A percentile compares a stretch with the other conserved stretches of the same genome.
These are phyloP conservation scores for Thalassia testudinum DNA, from an alignment of 116 monocot species.

Conservation along the genomic window DNA sequence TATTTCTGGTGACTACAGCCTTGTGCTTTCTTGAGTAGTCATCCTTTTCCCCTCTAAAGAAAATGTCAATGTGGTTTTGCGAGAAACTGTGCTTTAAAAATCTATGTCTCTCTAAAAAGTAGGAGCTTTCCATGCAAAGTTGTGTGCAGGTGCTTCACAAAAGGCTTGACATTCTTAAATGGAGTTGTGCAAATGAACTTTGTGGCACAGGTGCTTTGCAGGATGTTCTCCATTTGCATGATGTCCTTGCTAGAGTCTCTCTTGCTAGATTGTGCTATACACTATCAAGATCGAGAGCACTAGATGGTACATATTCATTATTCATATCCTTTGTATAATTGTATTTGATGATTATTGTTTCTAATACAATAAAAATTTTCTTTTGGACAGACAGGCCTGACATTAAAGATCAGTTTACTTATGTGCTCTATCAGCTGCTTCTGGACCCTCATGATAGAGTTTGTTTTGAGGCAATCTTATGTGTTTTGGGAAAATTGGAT, in stretches of 20 bases:
- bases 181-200: too few species aligned
- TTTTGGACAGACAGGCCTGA: conserved; percentile 75
- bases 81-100: too few species aligned
- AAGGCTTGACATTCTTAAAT: too few species aligned
- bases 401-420: conserved; percentile 72
- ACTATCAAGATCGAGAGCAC: conserved; percentile 74
- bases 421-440: conserved; percentile 93
- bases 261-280: conserved; percentile 90
- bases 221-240: conserved; percentile 97
- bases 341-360: neutral
- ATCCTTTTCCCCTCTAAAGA: too few species aligned
- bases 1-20: too few species aligned
- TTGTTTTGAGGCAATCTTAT: conserved; percentile 94
- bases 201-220: conserved; percentile 98
- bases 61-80: too few species aligned
- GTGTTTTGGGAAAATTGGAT: conserved; percentile 94
- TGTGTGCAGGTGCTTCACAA: too few species aligned
- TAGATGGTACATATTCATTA: conserved; percentile 54
- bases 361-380: conserved; percentile 1
- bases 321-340: neutral
- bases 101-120: too few species aligned
- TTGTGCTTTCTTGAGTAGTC: too few species aligned
- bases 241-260: conserved; percentile 94
- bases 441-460: conserved; percentile 98
- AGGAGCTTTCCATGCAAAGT: too few species aligned